Conservation (phyloP, 208 protist genomes). For the Crithidia bombi region DNA sequence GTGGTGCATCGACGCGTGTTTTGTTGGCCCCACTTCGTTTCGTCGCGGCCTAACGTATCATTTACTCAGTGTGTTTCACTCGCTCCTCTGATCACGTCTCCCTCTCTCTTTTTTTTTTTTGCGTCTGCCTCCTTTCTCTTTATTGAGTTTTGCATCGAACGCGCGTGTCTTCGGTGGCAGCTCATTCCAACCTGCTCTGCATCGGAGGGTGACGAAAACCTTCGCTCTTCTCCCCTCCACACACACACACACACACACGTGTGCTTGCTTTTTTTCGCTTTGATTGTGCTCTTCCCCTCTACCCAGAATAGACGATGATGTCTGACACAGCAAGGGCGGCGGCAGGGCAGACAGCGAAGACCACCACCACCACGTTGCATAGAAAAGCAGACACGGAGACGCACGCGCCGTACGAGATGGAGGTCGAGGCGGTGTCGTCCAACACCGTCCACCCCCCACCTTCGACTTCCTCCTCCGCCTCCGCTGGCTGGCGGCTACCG, state of each 20-base stretch:
- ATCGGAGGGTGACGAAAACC: too few relatives aligned
- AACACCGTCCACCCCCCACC: background rate
- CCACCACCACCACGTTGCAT: background rate
- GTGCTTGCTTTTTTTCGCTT: background rate
- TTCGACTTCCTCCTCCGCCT: background rate
- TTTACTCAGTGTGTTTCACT: too few relatives aligned
- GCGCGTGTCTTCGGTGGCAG: background rate
- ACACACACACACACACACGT: background rate
- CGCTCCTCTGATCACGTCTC: too few relatives aligned
- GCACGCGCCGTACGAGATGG: constrained; percentile 28
- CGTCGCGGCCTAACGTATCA: too few relatives aligned
- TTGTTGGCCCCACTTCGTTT: too few relatives aligned
- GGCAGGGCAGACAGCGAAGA: background rate
- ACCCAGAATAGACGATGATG: too few relatives aligned
- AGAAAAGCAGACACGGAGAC: constrained; percentile 3
- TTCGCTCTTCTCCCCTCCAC: too few relatives aligned
- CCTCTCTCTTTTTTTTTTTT: background rate
- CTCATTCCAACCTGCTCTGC: too few relatives aligned
- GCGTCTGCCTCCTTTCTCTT: background rate
- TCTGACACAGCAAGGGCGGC: constrained; percentile 3
- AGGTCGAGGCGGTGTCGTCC: background rate
- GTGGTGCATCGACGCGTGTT: too few relatives aligned
- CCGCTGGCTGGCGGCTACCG: background rate
- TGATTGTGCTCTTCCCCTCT: background rate
- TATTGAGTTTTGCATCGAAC: background rate